Evolutionary conservation across 2,329 filamentous ascomycete species (phyloP), one percentile per base, ranked within the genome.

Genomic region (Sporothrix curviconia): DNA sequence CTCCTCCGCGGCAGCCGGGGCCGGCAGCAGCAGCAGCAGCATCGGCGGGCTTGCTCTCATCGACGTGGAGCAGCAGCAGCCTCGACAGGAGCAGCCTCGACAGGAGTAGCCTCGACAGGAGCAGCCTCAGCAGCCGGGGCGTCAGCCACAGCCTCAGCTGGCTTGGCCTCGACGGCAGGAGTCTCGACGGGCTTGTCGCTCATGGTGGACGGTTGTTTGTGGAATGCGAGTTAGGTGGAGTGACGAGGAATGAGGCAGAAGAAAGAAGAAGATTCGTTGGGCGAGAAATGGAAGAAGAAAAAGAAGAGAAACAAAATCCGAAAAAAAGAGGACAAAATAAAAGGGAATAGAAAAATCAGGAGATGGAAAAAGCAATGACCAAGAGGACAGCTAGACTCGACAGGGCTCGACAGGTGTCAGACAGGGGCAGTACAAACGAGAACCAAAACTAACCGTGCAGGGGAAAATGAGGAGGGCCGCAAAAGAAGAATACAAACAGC

Each of bases 171-270:
- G 7, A 46, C 56, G 44, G 57, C 60, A 2, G 56, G 46, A 24
- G 58, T 55, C 24, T 63, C 59, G 36, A 62, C 57, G 9, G 59
- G 55, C 59, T 61, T 60, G 46, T 58, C 56, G 53, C 55, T 55
- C 62, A 63, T 63, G 40, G 37, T 63, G 51, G 4, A 4, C 9
- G 22, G 22, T 34, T n/a, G n/a, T n/a, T n/a, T 28, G 4, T 25
- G 32, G 34, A 30, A 32, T 50, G 24, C 14, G 19, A 30, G 4
- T 12, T 24, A 5, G n/a, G 19, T 19, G 8, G 19, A 17, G 6
- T 34, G 34, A 4, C 12, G 19, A 44, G 7, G 40, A 25, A 24
- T 17, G 14, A 12, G 14, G 19, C n/a, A 34, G 25, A 19, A 32
- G 19, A n/a, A 22, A 24, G 17, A 15, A 43, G 25, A 17, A 30